Evolutionary conservation across 2,329 filamentous ascomycete genomes (phyloP).

Genomic region (Colletotrichum euphorbiae): DNA sequence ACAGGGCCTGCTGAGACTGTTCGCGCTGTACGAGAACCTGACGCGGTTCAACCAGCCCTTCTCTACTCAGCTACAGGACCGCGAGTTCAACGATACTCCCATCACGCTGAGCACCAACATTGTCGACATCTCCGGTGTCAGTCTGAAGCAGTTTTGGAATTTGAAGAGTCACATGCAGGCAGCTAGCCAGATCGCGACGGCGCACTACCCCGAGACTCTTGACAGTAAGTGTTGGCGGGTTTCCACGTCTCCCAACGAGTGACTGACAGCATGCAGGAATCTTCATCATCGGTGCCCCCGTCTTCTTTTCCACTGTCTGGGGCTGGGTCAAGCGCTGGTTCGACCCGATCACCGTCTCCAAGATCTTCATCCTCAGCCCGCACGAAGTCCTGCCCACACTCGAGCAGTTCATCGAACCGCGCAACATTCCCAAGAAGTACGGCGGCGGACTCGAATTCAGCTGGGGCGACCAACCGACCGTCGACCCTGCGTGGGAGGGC

Average conservation of each 20-base stretch:
- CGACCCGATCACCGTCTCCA: constrained; percentile 91
- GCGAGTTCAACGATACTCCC: constrained; percentile 81
- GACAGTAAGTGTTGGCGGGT: constrained; percentile 73
- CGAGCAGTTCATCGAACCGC: constrained; percentile 81
- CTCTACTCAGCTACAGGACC: constrained; percentile 79
- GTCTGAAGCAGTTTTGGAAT: constrained; percentile 95
- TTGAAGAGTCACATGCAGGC: constrained; percentile 94
- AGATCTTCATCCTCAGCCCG: constrained; percentile 89
- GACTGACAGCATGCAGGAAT: constrained; percentile 51
- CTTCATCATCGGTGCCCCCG: constrained; percentile 85
- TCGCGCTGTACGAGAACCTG: constrained; percentile 93
- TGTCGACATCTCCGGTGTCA: constrained; percentile 89
- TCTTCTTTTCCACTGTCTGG: constrained; percentile 94
- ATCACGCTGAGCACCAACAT: constrained; percentile 95
- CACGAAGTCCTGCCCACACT: constrained; percentile 82
- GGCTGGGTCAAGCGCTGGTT: constrained; percentile 97
- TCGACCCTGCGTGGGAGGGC: constrained; percentile 72
- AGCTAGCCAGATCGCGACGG: constrained; percentile 87
- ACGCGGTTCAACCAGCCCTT: constrained; percentile 88
- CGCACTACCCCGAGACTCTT: constrained; percentile 94
- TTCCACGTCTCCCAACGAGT: neutral
- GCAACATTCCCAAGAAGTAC: constrained; percentile 89
- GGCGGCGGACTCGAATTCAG: constrained; percentile 87
- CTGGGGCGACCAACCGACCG: constrained; percentile 79
- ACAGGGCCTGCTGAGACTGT: constrained; percentile 83